Evolutionary conservation across 306 rosid genomes (phyloP), one percentile per base, ranked within the genome.

Genomic region (Benincasa hispida): DNA sequence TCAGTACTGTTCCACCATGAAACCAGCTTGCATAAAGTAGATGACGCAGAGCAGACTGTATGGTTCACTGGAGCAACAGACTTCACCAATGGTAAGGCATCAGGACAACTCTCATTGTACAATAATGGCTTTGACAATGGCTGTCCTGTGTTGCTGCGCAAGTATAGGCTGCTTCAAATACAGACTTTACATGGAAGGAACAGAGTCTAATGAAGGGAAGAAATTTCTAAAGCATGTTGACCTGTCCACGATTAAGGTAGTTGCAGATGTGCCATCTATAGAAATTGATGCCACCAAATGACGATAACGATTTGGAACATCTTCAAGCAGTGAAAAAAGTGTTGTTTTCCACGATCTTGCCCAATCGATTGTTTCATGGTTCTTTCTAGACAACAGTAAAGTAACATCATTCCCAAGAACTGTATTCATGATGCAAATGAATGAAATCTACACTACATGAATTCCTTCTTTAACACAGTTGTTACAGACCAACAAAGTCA

Each of bases 231-330:
- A 61, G 75, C 60, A 39, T 53, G 81, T 54, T 70, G 74, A 89
- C 98, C 93, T 89, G 88, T 90, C 85, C 55, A 93, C 86, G 82
- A 93, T 88, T 54, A 93, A 82, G 39, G 98, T 88, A 62, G 98
- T 93, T 45, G 98, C 98, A 76, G 98, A 93, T 77, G 98, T 93
- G 25, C 98, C 98, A 77, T 93, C 98, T 77, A 91, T 83, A 45
- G 98, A 89, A 83, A 93, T 86, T 68, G 96, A 88, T 37, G 81
- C 91, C 56, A 88, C 51, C 39, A 81, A 80, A 75, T 86, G 41
- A 28, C 96, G 87, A 76, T 87, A 85, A 80, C 78, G 82, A 62
- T 42, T 15, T 45, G 97, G 97, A 45, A 91, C 81, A 76, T 89
- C 97, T 82, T 87, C 87, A 78, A 93, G 91, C 79, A 93, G 78